A percentile compares a stretch with the other conserved stretches of the same genome.
Evolutionary conservation across 768 basidiomycete genomes (phyloP).

Genomic region (Hypsizygus marmoreus): DNA sequence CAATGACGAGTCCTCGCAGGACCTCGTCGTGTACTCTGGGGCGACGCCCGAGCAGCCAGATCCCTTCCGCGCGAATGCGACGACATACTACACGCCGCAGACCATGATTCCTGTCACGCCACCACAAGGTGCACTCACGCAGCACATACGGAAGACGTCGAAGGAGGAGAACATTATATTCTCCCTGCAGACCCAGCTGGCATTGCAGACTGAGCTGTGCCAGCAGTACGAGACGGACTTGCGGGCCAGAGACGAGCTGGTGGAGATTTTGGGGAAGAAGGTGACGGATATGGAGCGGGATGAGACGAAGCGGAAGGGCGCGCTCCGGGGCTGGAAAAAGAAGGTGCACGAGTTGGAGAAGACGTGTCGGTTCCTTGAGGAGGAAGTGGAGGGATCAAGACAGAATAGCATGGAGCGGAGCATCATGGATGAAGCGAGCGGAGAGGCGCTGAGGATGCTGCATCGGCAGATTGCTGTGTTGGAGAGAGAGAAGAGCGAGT

Average conservation of each 20-base stretch:
- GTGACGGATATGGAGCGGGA: constrained; percentile 61
- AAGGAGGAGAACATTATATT: constrained; percentile 73
- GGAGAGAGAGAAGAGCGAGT: constrained; percentile 62
- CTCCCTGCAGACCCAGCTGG: constrained; percentile 73
- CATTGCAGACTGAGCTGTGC: constrained; percentile 74
- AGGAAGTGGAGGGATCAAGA: constrained; percentile 84
- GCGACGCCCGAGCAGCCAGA: constrained; percentile 48
- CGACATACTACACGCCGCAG: constrained; percentile 77
- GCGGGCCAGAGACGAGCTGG: constrained; percentile 70
- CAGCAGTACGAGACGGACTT: constrained; percentile 79
- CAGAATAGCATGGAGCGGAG: constrained; percentile 81
- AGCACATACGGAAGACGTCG: constrained; percentile 61
- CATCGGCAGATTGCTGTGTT: constrained; percentile 80
- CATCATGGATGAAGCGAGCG: constrained; percentile 82
- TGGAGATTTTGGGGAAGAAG: constrained; percentile 58
- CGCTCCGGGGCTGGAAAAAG: constrained; percentile 69
- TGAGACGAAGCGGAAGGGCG: constrained; percentile 55
- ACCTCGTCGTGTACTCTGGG: constrained; percentile 50
- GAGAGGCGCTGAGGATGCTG: constrained; percentile 76
- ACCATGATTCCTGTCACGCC: constrained; percentile 72
- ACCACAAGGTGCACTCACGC: constrained; percentile 39
- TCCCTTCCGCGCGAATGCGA: constrained; percentile 73
- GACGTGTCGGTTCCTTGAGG: constrained; percentile 68
- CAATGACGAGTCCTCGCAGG: constrained; percentile 55
- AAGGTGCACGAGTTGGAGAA: constrained; percentile 75